Conservation (phyloP, 2,329 filamentous ascomycete species). For the Colletotrichum scovillei region DNA sequence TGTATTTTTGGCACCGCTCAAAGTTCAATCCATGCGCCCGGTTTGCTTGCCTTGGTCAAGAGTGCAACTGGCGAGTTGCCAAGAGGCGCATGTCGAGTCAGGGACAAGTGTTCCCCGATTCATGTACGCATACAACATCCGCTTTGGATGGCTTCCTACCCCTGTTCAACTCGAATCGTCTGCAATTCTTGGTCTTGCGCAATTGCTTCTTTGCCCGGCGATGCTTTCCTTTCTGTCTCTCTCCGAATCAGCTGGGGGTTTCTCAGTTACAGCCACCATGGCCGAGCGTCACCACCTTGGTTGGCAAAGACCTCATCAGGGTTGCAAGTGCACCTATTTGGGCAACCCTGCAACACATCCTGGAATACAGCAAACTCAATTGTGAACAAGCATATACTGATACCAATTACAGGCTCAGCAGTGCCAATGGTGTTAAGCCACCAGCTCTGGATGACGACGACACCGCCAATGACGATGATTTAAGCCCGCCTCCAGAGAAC, state of each 20-base stretch:
- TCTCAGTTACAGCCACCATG: neutral
- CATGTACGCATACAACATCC: neutral
- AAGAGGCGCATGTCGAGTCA: neutral
- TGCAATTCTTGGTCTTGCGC: neutral
- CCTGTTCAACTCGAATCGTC: slow-evolving; percentile 4
- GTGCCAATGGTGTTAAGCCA: slow-evolving; percentile 38
- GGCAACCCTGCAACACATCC: neutral
- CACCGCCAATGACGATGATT: slow-evolving; percentile 51
- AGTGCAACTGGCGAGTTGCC: neutral
- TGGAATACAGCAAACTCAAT: neutral
- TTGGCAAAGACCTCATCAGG: neutral
- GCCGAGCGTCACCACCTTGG: neutral
- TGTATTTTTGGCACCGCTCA: neutral
- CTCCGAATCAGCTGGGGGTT: neutral
- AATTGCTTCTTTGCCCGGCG: neutral
- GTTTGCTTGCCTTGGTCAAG: neutral
- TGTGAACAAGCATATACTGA: neutral
- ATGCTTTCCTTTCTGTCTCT: neutral
- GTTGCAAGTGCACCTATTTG: neutral
- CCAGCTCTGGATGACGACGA: slow-evolving; percentile 46
- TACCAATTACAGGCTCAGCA: slow-evolving; percentile 35
- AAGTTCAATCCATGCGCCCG: neutral
- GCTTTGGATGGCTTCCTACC: neutral
- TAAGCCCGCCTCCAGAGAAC: slow-evolving; percentile 57
- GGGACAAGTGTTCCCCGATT: neutral